A percentile compares a stretch with the other conserved stretches of the same genome.
These are phyloP conservation scores for Termitomyces sp. DNA, from an alignment of 768 basidiomycete species.

Conservation along the genomic window DNA sequence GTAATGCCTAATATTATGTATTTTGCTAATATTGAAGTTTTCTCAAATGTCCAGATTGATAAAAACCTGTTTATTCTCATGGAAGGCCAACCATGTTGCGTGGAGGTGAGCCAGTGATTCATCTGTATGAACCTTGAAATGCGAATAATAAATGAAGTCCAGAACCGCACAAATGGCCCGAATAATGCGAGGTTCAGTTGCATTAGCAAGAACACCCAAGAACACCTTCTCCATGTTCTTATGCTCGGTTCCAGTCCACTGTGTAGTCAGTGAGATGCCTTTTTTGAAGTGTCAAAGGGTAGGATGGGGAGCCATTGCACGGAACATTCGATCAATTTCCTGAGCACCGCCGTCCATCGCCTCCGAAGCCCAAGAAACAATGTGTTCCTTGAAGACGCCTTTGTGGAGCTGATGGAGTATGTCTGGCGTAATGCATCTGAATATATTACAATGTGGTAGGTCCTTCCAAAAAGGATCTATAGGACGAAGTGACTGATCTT, in stretches of 20 bases:
- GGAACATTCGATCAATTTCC: too few relatives aligned
- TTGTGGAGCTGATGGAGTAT: too few relatives aligned
- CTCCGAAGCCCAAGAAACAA: too few relatives aligned
- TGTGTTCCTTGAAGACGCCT: too few relatives aligned
- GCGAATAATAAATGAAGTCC: background rate
- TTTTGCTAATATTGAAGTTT: background rate
- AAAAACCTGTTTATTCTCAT: background rate
- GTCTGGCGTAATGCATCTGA: too few relatives aligned
- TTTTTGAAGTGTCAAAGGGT: too few relatives aligned
- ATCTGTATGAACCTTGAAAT: background rate
- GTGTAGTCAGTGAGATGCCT: background rate
- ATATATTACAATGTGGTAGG: too few relatives aligned
- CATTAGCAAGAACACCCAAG: background rate
- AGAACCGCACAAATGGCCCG: background rate
- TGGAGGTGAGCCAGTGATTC: background rate
- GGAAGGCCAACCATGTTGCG: background rate
- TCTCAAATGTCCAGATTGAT: background rate
- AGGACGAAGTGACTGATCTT: too few relatives aligned
- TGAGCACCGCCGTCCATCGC: too few relatives aligned
- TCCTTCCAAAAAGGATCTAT: too few relatives aligned
- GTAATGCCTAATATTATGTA: background rate
- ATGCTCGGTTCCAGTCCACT: background rate
- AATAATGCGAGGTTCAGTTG: background rate
- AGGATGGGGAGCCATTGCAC: too few relatives aligned
- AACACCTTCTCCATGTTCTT: background rate